These are phyloP conservation scores for Chrysosporium keratinophilum DNA, from an alignment of 2,329 filamentous ascomycete genomes.

Conservation along the genomic window DNA sequence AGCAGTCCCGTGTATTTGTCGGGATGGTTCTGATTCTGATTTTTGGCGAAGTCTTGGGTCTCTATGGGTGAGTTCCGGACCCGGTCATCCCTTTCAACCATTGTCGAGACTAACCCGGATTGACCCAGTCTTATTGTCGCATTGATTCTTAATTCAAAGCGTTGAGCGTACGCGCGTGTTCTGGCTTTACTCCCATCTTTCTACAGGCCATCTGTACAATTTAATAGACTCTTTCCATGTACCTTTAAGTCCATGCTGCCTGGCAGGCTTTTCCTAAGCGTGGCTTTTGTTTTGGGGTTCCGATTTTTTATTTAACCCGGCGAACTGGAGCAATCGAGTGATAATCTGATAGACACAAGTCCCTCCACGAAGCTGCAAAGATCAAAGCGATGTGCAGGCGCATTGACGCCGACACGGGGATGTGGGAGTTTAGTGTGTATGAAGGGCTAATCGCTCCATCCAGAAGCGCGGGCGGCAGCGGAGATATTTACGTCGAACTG, in stretches of 20 bases:
- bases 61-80: conserved; percentile 77
- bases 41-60: conserved; percentile 92
- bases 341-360: background rate
- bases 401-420: background rate
- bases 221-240: background rate
- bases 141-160: conserved; percentile 81
- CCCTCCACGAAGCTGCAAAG: background rate
- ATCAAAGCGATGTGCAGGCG: background rate
- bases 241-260: background rate
- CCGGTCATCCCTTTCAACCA: conserved; percentile 29
- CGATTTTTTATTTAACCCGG: background rate
- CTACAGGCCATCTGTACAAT: background rate
- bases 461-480: background rate
- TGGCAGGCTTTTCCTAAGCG: background rate
- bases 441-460: background rate
- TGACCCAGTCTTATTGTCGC: conserved; percentile 67
- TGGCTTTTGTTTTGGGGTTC: background rate
- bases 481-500: conserved; percentile 9
- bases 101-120: background rate
- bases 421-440: background rate
- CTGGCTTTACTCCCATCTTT: background rate
- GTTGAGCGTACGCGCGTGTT: conserved; percentile 28
- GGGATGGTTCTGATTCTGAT: conserved; percentile 98
- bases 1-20: conserved; percentile 89
- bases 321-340: conserved; percentile 5